Evolutionary conservation across 805 yeast genomes (phyloP).

Genomic region (Metschnikowia aberdeeniae): DNA sequence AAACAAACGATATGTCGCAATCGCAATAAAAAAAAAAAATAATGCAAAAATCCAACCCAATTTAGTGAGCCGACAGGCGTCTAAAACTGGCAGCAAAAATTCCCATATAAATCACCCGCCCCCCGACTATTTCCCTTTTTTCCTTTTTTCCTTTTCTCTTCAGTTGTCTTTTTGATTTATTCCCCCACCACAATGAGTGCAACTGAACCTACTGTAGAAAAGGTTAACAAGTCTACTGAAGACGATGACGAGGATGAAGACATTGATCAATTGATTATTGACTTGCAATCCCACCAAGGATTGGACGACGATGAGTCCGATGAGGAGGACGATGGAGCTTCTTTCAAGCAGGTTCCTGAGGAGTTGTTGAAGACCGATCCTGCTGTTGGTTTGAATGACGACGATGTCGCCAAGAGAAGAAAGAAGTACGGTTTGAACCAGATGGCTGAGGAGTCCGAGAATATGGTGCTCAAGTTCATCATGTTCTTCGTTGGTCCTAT

Average conservation of each 20-base stretch:
- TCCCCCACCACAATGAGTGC: conserved; percentile 22
- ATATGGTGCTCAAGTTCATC: conserved; percentile 70
- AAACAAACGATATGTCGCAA: conserved; percentile 10
- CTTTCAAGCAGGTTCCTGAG: conserved; percentile 75
- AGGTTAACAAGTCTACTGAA: conserved; percentile 48
- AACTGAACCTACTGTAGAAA: conserved; percentile 54
- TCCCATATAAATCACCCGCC: conserved; percentile 16
- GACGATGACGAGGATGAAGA: conserved; percentile 50
- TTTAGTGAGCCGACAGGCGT: conserved; percentile 5
- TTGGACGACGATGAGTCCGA: conserved; percentile 21
- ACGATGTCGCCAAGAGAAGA: conserved; percentile 77
- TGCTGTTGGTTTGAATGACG: conserved; percentile 66
- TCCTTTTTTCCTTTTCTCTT: conserved; percentile 10
- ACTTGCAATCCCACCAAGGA: conserved; percentile 68
- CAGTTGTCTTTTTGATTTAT: conserved; percentile 13
- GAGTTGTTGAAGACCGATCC: conserved; percentile 83
- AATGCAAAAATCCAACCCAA: conserved; percentile 3
- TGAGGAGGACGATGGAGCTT: conserved; percentile 30
- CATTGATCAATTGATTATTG: conserved; percentile 64
- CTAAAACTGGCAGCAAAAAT: conserved; percentile 5
- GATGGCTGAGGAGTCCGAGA: conserved; percentile 87
- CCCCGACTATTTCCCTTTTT: conserved; percentile 7
- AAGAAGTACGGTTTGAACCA: conserved; percentile 88
- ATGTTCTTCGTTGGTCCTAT: conserved; percentile 93
- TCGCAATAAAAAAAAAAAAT: conserved; percentile 3